Evolutionary conservation across 805 yeast species (phyloP).

Genomic region (Yarrowia sp.): DNA sequence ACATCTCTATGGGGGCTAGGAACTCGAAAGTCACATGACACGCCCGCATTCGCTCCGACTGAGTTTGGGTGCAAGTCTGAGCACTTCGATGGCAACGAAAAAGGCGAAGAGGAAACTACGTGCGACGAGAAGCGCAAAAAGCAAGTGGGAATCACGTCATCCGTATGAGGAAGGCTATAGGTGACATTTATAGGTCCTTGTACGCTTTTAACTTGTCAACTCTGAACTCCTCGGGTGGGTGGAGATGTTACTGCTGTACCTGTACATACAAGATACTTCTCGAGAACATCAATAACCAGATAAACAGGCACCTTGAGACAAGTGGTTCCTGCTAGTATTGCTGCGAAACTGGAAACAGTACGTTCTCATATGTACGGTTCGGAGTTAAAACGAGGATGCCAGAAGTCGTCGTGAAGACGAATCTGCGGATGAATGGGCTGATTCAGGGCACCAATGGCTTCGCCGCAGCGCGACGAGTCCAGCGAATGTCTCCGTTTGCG

Average conservation of each 20-base stretch:
- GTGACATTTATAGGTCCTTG: neutral
- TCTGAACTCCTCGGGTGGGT: too few relatives aligned
- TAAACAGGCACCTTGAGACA: too few relatives aligned
- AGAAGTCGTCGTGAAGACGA: neutral
- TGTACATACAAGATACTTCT: too few relatives aligned
- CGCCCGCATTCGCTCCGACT: neutral
- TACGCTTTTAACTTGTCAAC: too few relatives aligned
- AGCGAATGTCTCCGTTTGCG: too few relatives aligned
- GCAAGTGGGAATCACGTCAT: neutral
- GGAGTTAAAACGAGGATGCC: neutral
- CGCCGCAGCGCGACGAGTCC: too few relatives aligned
- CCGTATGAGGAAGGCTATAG: neutral
- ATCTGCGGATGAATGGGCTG: neutral
- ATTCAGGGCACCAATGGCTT: too few relatives aligned
- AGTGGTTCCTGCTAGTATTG: neutral
- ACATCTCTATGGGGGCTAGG: too few relatives aligned
- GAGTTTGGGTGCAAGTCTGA: slow-evolving; percentile 1
- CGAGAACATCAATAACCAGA: too few relatives aligned
- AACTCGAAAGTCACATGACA: too few relatives aligned
- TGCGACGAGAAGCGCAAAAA: neutral
- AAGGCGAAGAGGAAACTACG: too few relatives aligned
- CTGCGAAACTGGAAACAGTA: neutral
- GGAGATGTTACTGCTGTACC: too few relatives aligned
- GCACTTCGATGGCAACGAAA: neutral
- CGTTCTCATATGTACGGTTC: neutral